Percentiles rank a stretch among this genome's conserved stretches.
These are phyloP conservation scores for Brassica nigra DNA, from an alignment of 345 rosid genomes.

Conservation along the genomic window DNA sequence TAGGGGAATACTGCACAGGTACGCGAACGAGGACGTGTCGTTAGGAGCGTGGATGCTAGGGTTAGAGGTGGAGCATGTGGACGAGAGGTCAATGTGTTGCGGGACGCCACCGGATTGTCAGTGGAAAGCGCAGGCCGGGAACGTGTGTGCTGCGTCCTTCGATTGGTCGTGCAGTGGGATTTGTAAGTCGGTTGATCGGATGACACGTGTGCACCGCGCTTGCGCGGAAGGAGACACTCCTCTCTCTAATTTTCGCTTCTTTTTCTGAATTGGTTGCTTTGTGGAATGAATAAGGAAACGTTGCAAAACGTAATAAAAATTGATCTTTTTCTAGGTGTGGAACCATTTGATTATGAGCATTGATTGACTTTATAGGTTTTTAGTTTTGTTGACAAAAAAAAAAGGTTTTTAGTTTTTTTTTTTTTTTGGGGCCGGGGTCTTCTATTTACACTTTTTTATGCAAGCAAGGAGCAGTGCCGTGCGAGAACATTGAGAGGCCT, in stretches of 20 bases:
- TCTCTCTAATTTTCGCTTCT: constrained; percentile 43
- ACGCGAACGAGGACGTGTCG: constrained; percentile 93
- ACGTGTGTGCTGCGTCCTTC: constrained; percentile 78
- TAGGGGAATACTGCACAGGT: constrained; percentile 81
- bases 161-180: constrained; percentile 94
- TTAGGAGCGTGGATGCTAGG: constrained; percentile 87
- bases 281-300: constrained; percentile 17
- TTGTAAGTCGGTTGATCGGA: constrained; percentile 78
- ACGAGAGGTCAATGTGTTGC: constrained; percentile 83
- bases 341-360: neutral
- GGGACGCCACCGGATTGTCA: constrained; percentile 87
- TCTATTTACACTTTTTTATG: too few relatives aligned
- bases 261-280: constrained; percentile 18
- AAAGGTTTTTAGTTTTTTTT: too few relatives aligned
- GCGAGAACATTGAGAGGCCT: too few relatives aligned
- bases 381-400: too few relatives aligned
- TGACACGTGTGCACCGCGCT: constrained; percentile 59
- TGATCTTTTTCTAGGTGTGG: neutral
- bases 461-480: too few relatives aligned
- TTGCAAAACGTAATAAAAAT: constrained; percentile 11
- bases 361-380: too few relatives aligned
- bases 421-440: too few relatives aligned
- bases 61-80: constrained; percentile 80
- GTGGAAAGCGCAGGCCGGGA: constrained; percentile 73
- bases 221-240: constrained; percentile 82